Conservation (phyloP, 208 protist species). For the Angomonas ambiguus region DNA sequence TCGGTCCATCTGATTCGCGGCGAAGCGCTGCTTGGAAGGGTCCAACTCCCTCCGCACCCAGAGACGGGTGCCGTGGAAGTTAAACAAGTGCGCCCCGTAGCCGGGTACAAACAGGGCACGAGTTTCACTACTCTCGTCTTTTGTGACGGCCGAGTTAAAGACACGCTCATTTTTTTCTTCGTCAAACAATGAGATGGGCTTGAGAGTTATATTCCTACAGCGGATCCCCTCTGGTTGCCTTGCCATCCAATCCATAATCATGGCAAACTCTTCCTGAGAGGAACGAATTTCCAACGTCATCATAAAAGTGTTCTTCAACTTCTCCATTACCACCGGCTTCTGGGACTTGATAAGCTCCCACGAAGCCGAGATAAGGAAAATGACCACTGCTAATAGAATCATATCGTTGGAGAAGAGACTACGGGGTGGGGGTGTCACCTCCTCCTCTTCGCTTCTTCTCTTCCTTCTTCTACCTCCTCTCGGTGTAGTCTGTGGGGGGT, state of each 20-base stretch:
- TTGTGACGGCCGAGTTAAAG: slow-evolving; percentile 2
- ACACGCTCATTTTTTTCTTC: slow-evolving; percentile 22
- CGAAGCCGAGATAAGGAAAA: slow-evolving; percentile 57
- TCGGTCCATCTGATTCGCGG: slow-evolving; percentile 37
- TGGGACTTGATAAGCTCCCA: slow-evolving; percentile 68
- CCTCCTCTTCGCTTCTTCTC: neutral
- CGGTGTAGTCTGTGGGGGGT: neutral
- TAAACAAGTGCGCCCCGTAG: slow-evolving; percentile 75
- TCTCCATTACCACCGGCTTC: slow-evolving; percentile 34
- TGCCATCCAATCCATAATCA: slow-evolving; percentile 90
- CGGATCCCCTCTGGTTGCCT: slow-evolving; percentile 54
- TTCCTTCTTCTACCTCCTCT: no score
- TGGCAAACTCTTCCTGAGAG: slow-evolving; percentile 78
- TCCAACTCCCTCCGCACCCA: slow-evolving; percentile 73
- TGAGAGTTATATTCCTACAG: slow-evolving; percentile 63
- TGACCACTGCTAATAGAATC: slow-evolving; percentile 40
- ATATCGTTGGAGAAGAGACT: slow-evolving; percentile 42
- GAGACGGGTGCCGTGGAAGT: slow-evolving; percentile 45
- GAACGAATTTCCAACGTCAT: slow-evolving; percentile 85
- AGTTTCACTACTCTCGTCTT: slow-evolving; percentile 8
- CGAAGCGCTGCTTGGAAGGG: slow-evolving; percentile 50
- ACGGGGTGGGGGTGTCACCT: no score
- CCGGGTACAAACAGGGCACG: slow-evolving; percentile 65
- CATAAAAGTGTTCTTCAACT: slow-evolving; percentile 43
- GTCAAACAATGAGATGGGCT: slow-evolving; percentile 57